phyloP scores from a whole-genome alignment of 202 grass and related monocot species.

The Eragrostis tef region DNA sequence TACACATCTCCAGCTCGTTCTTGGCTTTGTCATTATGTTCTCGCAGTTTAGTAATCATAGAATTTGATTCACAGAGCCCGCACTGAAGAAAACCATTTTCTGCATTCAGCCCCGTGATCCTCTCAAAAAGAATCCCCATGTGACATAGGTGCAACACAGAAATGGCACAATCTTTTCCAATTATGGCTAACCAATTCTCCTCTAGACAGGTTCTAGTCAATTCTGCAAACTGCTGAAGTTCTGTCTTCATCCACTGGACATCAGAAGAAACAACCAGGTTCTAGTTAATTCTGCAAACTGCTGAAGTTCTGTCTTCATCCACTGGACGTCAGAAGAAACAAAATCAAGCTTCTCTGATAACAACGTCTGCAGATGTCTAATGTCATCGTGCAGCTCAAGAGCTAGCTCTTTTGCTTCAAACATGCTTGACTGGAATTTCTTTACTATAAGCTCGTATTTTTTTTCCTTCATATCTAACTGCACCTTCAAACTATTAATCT shows the following conservation, averaged over 20 bases:
- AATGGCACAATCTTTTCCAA: constrained; percentile 93
- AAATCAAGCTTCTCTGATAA: constrained; percentile 66
- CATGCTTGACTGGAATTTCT: constrained; percentile 58
- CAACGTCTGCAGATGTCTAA: constrained; percentile 56
- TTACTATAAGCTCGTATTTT: constrained; percentile 59
- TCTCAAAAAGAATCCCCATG: constrained; percentile 88
- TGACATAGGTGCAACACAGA: constrained; percentile 94
- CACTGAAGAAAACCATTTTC: constrained; percentile 88
- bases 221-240: constrained; percentile 55
- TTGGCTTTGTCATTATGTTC: constrained; percentile 80
- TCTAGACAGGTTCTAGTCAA: constrained; percentile 71
- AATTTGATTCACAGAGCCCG: constrained; percentile 76
- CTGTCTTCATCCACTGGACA: constrained; percentile 67
- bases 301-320: constrained; percentile 68
- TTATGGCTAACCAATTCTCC: constrained; percentile 89
- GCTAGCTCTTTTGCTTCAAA: constrained; percentile 62
- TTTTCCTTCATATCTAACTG: constrained; percentile 62
- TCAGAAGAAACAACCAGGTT: constrained; percentile 76
- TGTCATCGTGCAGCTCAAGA: constrained; percentile 69
- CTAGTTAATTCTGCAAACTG: constrained; percentile 55
- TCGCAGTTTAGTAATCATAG: constrained; percentile 74
- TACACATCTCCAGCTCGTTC: constrained; percentile 79
- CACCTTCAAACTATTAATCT: constrained; percentile 59
- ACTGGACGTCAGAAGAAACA: constrained; percentile 71
- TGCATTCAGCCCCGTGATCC: constrained; percentile 79